Base-by-base conservation (phyloP, 2,329 filamentous ascomycete genomes). In the Cercospora sojina region DNA sequence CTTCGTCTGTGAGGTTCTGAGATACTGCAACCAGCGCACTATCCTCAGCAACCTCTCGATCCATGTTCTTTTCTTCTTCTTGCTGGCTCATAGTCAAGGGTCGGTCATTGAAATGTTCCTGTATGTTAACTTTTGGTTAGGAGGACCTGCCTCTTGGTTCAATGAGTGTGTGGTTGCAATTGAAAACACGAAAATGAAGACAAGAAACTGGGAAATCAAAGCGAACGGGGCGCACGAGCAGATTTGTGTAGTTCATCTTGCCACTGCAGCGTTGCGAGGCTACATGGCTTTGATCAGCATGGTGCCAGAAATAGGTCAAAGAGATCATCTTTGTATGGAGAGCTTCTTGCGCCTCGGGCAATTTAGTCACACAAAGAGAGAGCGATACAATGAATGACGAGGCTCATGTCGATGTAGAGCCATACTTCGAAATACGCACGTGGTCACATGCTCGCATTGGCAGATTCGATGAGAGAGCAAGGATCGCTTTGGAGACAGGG, bases 61-160 rank as follows among this genome's bases (percentile, higher is more conserved):
- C 23, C 18, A 16, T 4, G 10, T 27, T 6, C 2, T 20, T n/a
- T 0, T 56, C 3, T 1, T 32, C 23, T 55, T 38, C 32, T 62
- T 62, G 41, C 18, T 32, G 29, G 31, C 18, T 10, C 49, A 55
- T 62, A 18, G 6, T 29, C 51, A 29, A n/a, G 51, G 13, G n/a
- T 41, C 4, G 20, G 18, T 25, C 13, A 56, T 29, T 20, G 18
- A 7, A 55, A 29, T 9, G 47, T 27, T 13, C 20, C 13, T 23
- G 12, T 27, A 32, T 32, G 18, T 38, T 41, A 12, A 41, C 18
- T 41, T 12, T n/a, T 35, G 16, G 25, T 18, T n/a, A 62, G 49
- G 60, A 62, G 60, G 60, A 43, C 60, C 60, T 43, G 60, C 60
- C 60, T 62, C 60, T 43, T 25, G 47, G 20, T 13, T n/a, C 31